phyloP scores from a whole-genome alignment of 2,329 filamentous ascomycete species.

The Paramyrothecium sp. region DNA sequence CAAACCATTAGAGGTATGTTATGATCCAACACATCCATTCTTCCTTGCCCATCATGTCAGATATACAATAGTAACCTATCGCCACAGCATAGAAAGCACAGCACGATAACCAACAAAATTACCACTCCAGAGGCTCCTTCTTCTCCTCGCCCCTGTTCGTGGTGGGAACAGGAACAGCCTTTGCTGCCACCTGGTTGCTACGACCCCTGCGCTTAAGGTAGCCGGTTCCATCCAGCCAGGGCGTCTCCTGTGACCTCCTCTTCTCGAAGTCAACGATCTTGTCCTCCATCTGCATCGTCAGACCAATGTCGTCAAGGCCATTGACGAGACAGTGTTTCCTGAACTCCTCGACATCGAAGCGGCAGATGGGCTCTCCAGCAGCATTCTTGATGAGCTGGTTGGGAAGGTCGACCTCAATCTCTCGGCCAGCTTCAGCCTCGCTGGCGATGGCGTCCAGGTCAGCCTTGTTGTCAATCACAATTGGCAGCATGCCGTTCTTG shows the following conservation, averaged over 20 bases:
- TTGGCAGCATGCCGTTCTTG: slow-evolving; percentile 98
- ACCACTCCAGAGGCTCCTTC: slow-evolving; percentile 89
- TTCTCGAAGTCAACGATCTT: slow-evolving; percentile 84
- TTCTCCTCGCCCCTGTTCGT: slow-evolving; percentile 85
- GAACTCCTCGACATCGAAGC: slow-evolving; percentile 90
- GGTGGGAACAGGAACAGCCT: slow-evolving; percentile 72
- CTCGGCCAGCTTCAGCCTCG: slow-evolving; percentile 75
- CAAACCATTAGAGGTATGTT: neutral
- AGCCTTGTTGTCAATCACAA: slow-evolving; percentile 67
- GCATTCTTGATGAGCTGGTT: slow-evolving; percentile 80
- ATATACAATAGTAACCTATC: neutral
- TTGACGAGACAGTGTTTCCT: slow-evolving; percentile 92
- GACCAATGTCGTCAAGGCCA: slow-evolving; percentile 90
- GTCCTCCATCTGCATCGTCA: slow-evolving; percentile 89
- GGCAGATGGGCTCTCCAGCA: slow-evolving; percentile 69
- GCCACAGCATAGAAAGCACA: neutral
- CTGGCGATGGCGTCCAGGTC: slow-evolving; percentile 69
- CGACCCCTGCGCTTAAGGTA: slow-evolving; percentile 66
- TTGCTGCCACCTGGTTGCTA: slow-evolving; percentile 54
- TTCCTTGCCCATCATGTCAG: neutral
- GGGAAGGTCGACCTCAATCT: slow-evolving; percentile 86
- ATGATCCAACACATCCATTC: neutral
- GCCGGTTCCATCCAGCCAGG: slow-evolving; percentile 86
- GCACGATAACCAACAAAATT: slow-evolving; percentile 20
- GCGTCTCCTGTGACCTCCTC: slow-evolving; percentile 73